Conservation (phyloP, 2,329 filamentous ascomycete species). For the Calonectria henricotiae region DNA sequence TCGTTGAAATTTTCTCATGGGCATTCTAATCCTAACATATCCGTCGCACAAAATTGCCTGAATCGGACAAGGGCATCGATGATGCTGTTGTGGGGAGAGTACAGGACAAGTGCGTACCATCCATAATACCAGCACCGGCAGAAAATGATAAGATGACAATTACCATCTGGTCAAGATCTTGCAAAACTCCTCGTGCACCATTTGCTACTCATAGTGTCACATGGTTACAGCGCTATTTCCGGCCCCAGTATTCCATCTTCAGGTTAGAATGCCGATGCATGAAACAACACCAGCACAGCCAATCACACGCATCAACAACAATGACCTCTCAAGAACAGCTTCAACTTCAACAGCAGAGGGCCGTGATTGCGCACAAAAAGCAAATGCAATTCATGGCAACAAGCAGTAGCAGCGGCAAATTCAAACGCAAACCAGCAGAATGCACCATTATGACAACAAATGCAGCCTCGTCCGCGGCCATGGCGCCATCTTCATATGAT, state of each 20-base stretch:
- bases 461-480: constrained; percentile 21
- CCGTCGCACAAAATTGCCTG: too few species aligned
- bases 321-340: constrained; percentile 21
- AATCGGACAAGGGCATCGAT: too few species aligned
- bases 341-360: constrained; percentile 22
- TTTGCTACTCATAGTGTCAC: neutral
- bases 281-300: neutral
- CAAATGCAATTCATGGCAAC: constrained; percentile 20
- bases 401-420: too few species aligned
- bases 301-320: neutral
- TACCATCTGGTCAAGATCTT: too few species aligned
- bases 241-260: neutral
- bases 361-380: neutral
- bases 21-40: too few species aligned
- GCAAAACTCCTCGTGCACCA: too few species aligned
- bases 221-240: neutral
- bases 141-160: too few species aligned
- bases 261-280: neutral
- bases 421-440: neutral
- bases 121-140: too few species aligned
- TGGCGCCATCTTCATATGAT: constrained; percentile 20
- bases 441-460: constrained; percentile 4
- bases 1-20: too few species aligned
- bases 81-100: too few species aligned
- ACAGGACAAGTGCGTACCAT: too few species aligned